A percentile compares a stretch with the other conserved stretches of the same genome.
phyloP scores from a whole-genome alignment of 768 basidiomycete species.

The Lentinus brumalis region DNA sequence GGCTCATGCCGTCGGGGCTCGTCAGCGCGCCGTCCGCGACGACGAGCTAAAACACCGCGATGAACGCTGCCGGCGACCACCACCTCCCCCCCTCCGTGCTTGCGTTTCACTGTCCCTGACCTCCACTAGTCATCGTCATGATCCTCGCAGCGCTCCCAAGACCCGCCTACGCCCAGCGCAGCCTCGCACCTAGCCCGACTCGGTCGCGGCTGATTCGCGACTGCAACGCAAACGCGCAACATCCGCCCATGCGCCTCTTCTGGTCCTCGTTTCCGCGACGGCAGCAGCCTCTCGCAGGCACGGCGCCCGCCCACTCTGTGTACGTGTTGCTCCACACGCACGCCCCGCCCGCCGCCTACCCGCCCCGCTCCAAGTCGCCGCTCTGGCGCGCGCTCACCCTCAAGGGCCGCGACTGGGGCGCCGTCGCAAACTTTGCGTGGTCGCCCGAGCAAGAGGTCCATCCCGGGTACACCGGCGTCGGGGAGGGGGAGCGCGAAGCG shows the following conservation, averaged over 20 bases:
- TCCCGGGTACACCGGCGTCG: slow-evolving; percentile 19
- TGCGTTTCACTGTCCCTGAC: background rate
- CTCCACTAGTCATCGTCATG: background rate
- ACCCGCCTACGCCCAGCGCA: background rate
- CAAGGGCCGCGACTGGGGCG: slow-evolving; percentile 48
- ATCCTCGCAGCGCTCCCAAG: background rate
- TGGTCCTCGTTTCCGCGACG: background rate
- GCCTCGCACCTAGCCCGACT: slow-evolving; percentile 11
- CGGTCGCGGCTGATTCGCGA: slow-evolving; percentile 10
- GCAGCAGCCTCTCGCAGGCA: slow-evolving; percentile 43
- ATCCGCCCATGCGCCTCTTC: background rate
- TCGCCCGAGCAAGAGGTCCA: slow-evolving; percentile 32
- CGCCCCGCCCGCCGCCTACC: slow-evolving; percentile 50
- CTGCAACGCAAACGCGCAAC: background rate
- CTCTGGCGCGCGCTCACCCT: slow-evolving; percentile 54
- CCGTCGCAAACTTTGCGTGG: slow-evolving; percentile 65
- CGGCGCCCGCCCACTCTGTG: slow-evolving; percentile 51
- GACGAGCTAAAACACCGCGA: slow-evolving; percentile 3
- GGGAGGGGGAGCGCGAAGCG: slow-evolving; percentile 13
- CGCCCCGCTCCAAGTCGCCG: slow-evolving; percentile 43
- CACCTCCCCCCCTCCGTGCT: background rate
- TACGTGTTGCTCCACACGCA: slow-evolving; percentile 59
- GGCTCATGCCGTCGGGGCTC: slow-evolving; percentile 7
- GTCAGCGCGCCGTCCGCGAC: slow-evolving; percentile 8
- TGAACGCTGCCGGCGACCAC: background rate